Conservation (phyloP, 352 stramenopile genomes). For the Phytophthora sansomeana region DNA sequence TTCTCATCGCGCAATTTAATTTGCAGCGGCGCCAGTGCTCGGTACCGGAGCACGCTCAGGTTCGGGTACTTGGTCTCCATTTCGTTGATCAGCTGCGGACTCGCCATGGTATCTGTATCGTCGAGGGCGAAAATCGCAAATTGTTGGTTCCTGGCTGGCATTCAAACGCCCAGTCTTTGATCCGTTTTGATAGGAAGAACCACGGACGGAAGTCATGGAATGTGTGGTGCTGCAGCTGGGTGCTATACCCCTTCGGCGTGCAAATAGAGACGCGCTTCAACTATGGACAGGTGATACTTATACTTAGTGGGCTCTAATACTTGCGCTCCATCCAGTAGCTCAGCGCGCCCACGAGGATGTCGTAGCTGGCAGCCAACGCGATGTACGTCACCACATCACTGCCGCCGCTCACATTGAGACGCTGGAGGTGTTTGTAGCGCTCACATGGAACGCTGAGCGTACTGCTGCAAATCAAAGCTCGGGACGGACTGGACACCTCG, state of each 20-base stretch:
- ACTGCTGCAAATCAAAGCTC: constrained; percentile 74
- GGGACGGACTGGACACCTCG: constrained; percentile 65
- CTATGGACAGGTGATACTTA: constrained; percentile 17
- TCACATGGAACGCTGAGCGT: constrained; percentile 74
- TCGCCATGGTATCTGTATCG: constrained; percentile 49
- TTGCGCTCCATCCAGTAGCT: constrained; percentile 82
- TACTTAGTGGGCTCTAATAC: constrained; percentile 48
- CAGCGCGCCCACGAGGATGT: constrained; percentile 76
- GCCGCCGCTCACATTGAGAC: constrained; percentile 74
- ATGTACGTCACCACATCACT: constrained; percentile 82
- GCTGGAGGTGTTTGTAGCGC: constrained; percentile 77
- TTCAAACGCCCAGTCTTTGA: not conserved
- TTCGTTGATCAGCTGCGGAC: constrained; percentile 43
- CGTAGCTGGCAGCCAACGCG: constrained; percentile 75
- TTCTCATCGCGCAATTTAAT: constrained; percentile 79
- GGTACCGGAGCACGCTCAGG: constrained; percentile 72
- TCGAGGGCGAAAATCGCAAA: constrained; percentile 10
- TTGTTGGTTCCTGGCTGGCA: constrained; percentile 21
- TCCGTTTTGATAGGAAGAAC: constrained; percentile 18
- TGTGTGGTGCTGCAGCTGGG: not conserved
- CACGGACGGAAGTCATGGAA: not conserved
- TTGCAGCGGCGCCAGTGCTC: constrained; percentile 65
- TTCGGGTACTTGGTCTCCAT: constrained; percentile 73
- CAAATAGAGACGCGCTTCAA: constrained; percentile 9
- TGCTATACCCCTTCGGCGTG: not conserved